A percentile compares a stretch with the other conserved stretches of the same genome.
Evolutionary conservation across 2,329 filamentous ascomycete species (phyloP).

Genomic region (Thelonectria blattea): DNA sequence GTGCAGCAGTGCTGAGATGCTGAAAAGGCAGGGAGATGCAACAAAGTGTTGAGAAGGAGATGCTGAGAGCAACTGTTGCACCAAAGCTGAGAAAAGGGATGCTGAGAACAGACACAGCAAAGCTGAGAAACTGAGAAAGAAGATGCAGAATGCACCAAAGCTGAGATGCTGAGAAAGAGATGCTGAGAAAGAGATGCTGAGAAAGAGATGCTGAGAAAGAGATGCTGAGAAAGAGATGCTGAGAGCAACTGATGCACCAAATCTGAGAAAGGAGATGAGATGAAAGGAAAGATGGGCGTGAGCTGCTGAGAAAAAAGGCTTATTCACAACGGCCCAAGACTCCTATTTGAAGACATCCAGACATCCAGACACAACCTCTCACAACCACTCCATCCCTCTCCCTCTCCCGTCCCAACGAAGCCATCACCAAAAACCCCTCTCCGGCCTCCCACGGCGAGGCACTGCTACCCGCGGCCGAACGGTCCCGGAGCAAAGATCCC

Average conservation of each 20-base stretch:
- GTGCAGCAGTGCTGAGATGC: too few species aligned
- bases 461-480: slow-evolving; percentile 19
- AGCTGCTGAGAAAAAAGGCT: slow-evolving; percentile 1
- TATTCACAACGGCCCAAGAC: background rate
- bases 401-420: too few species aligned
- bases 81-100: background rate
- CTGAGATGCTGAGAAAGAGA: too few species aligned
- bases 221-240: background rate
- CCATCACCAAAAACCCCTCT: slow-evolving; percentile 9
- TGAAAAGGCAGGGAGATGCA: too few species aligned
- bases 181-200: slow-evolving; percentile 6
- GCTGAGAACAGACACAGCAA: slow-evolving; percentile 11
- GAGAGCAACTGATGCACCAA: slow-evolving; percentile 11
- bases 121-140: slow-evolving; percentile 11
- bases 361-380: too few species aligned
- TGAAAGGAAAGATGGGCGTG: slow-evolving; percentile 16
- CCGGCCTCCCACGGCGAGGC: slow-evolving; percentile 17
- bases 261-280: slow-evolving; percentile 13
- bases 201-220: slow-evolving; percentile 8
- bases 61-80: too few species aligned
- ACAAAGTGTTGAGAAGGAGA: too few species aligned
- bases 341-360: slow-evolving; percentile 4
- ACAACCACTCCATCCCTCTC: too few species aligned
- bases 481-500: slow-evolving; percentile 7
- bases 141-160: too few species aligned